A percentile compares a stretch with the other conserved stretches of the same genome.
phyloP scores from a whole-genome alignment of 768 basidiomycete species.

The Tulasnella sp. region DNA sequence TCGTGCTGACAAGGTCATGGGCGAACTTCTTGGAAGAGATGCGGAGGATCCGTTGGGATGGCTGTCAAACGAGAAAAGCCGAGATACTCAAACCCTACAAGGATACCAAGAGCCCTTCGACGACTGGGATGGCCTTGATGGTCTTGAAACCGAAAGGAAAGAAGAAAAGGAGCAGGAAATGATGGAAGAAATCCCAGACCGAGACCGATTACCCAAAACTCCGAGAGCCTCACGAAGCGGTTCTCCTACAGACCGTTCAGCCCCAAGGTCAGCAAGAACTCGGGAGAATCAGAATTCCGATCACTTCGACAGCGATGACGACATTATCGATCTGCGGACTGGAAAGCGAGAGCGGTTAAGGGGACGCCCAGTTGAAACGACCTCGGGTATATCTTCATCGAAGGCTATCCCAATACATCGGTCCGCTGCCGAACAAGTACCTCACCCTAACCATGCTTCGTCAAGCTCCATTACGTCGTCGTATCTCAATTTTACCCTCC shows the following conservation, averaged over 20 bases:
- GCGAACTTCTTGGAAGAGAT: background rate
- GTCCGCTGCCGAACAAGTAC: background rate
- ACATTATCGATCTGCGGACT: constrained; percentile 7
- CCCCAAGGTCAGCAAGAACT: background rate
- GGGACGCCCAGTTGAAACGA: background rate
- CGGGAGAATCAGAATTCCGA: background rate
- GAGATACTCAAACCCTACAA: background rate
- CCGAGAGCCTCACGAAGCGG: constrained; percentile 7
- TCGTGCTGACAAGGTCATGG: constrained; percentile 2
- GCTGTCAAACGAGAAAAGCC: background rate
- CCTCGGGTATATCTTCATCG: background rate
- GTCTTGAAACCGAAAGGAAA: background rate
- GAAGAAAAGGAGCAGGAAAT: background rate
- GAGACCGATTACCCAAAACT: background rate
- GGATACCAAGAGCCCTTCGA: background rate
- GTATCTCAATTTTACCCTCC: constrained; percentile 6
- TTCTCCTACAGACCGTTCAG: background rate
- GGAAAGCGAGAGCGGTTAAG: constrained; percentile 1
- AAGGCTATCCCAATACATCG: background rate
- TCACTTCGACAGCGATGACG: constrained; percentile 6
- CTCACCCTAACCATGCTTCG: background rate
- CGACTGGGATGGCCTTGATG: constrained; percentile 11
- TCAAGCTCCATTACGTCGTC: background rate
- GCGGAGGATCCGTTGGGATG: constrained; percentile 16
- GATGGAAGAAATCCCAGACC: constrained; percentile 6